Evolutionary conservation across 257 asterid genomes (phyloP).

Genomic region (Solanum neorickii): DNA sequence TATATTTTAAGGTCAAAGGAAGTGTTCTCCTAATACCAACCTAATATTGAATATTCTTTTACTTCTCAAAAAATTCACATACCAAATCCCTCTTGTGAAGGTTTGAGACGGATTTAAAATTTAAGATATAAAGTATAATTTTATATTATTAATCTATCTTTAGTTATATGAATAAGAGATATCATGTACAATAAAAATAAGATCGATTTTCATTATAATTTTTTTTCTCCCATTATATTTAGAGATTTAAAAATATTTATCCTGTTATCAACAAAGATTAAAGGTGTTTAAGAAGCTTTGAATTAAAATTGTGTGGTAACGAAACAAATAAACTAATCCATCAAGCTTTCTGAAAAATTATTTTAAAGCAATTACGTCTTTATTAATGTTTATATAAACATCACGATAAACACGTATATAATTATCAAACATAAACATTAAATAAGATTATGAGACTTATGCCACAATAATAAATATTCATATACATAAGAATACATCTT

Average conservation of each 20-base stretch:
- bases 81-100: neutral
- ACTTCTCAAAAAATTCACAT: neutral
- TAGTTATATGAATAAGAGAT: too few relatives aligned
- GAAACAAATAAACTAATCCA: neutral
- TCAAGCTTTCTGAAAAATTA: too few relatives aligned
- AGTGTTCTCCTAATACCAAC: neutral
- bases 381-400: too few relatives aligned
- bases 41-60: neutral
- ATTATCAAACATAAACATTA: neutral
- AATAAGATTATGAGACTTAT: neutral
- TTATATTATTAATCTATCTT: fast-evolving
- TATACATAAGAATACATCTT: neutral
- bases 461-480: too few relatives aligned
- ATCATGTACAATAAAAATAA: too few relatives aligned
- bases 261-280: too few relatives aligned
- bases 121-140: neutral
- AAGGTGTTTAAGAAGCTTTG: neutral
- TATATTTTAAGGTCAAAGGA: neutral
- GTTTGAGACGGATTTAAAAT: neutral
- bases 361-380: too few relatives aligned
- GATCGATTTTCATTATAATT: fast-evolving
- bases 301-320: neutral
- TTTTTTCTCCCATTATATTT: fast-evolving
- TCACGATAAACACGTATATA: too few relatives aligned
- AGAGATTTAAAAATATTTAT: too few relatives aligned